Evolutionary conservation across 495 filamentous ascomycete species (phyloP).

Genomic region (Hyaloscypha bicolor): DNA sequence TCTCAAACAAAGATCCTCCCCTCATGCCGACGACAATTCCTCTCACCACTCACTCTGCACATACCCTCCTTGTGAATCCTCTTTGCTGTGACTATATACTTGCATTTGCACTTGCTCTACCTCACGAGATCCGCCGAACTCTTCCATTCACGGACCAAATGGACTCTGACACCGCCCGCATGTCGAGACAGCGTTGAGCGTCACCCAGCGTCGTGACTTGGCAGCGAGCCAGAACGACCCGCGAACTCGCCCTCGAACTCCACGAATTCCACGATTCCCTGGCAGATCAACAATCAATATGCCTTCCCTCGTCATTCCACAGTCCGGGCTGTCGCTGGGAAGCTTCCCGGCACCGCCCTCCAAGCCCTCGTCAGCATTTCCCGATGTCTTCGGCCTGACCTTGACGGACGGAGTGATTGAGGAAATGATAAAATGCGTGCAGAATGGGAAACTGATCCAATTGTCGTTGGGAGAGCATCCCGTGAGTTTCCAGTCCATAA

Average conservation of each 20-base stretch:
- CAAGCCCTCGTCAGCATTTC: conserved; percentile 12
- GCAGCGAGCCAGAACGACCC: conserved; percentile 13
- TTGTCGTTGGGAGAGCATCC: conserved; percentile 57
- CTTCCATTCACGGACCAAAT: conserved; percentile 13
- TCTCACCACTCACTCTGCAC: conserved; percentile 5
- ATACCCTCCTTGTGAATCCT: not conserved
- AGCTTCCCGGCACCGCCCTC: conserved; percentile 33
- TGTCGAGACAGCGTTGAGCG: conserved; percentile 23
- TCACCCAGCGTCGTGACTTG: conserved; percentile 21
- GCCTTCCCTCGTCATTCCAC: conserved; percentile 48
- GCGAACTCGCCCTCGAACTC: conserved; percentile 7
- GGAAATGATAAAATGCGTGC: conserved; percentile 68
- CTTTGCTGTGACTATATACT: not conserved
- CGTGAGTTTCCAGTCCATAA: conserved; percentile 46
- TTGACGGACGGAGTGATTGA: conserved; percentile 67
- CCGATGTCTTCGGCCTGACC: conserved; percentile 63
- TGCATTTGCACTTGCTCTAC: not conserved
- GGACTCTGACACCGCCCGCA: conserved; percentile 21
- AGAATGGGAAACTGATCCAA: conserved; percentile 61
- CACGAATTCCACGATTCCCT: conserved; percentile 3
- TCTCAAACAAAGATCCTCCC: conserved; percentile 17
- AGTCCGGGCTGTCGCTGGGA: conserved; percentile 51
- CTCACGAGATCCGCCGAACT: not conserved
- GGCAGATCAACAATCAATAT: conserved; percentile 34
- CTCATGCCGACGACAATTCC: conserved; percentile 18